A percentile compares a stretch with the other conserved stretches of the same genome.
Evolutionary conservation across 257 asterid genomes (phyloP).

Genomic region (Solanum appendiculatum): DNA sequence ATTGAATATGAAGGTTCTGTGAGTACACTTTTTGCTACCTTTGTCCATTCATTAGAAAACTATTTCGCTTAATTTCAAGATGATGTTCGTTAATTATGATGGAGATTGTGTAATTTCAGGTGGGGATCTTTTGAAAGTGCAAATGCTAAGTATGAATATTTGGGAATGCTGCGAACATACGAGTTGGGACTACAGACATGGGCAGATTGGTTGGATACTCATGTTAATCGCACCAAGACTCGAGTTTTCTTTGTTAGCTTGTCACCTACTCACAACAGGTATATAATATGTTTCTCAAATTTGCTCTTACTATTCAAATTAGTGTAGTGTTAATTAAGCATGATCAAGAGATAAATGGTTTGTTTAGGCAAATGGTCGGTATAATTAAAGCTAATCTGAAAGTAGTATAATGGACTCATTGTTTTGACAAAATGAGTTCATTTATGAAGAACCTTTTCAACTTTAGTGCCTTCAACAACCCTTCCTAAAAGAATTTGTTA

Average conservation of each 20-base stretch:
- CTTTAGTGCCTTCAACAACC: not conserved
- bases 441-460: not conserved
- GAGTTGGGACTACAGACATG: slow-evolving; percentile 56
- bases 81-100: not conserved
- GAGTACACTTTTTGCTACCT: slow-evolving; percentile 10
- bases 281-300: not conserved
- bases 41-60: not conserved
- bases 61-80: not conserved
- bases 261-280: slow-evolving; percentile 47
- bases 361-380: not conserved
- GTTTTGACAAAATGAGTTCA: not conserved
- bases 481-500: not conserved
- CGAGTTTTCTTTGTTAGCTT: slow-evolving; percentile 44
- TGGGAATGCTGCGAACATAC: slow-evolving; percentile 31
- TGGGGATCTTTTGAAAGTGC: slow-evolving; percentile 47
- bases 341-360: not conserved
- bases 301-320: not conserved
- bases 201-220: slow-evolving; percentile 56
- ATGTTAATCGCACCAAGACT: slow-evolving; percentile 43
- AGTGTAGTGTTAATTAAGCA: not conserved
- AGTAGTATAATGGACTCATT: not conserved
- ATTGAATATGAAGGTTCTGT: slow-evolving; percentile 33
- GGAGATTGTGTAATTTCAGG: slow-evolving; percentile 16
- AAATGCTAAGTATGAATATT: slow-evolving; percentile 18
- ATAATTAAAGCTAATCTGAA: not conserved